Evolutionary conservation across 176 grass and related monocot species (phyloP), one percentile per base, ranked within the genome.

Genomic region (Cenchrus fungigraminus): DNA sequence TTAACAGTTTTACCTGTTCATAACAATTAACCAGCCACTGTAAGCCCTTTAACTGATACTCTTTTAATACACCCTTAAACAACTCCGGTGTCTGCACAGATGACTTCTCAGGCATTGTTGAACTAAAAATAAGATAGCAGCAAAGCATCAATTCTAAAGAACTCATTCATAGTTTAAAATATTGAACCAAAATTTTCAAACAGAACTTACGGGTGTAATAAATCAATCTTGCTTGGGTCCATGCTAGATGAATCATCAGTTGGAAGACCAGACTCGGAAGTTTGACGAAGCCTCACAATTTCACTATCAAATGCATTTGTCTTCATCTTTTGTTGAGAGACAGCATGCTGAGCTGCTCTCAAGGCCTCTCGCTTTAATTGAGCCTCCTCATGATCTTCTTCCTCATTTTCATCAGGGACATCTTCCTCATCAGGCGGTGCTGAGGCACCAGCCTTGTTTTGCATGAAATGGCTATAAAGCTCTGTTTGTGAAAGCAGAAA

Each of bases 1-100:
- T 76, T 82, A 82, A 81, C 1, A 86, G 14, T 68, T 68, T 28
- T 80, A 99, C 97, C 97, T 99, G 97, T 74, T 99, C 97, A 79
- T 99, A 99, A 83, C 97, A 99, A 88, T 97, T 97, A 77, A 99
- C 97, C 68, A 99, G 76, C 97, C 97, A 99, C 80, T 99, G 97
- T 83, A 99, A 97, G 57, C 97, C 97, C 77, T 94, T 99, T 86
- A 97, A 69, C 73, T 97, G 94, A 82, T 99, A 99, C 89, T 97
- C 97, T 94, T 99, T 99, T 85, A 99, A 88, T 79, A 72, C 79
- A 62, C 97, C 97, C 80, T 92, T 99, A 86, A 99, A 99, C 79
- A 99, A 83, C 55, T 99, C 97, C 6, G 97, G 97, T 28, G 97
- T 91, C 86, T 90, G 88, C 62, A 99, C 97, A 74, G 94, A 94